phyloP scores from a whole-genome alignment of 805 yeast species.

The Candida insectorum region DNA sequence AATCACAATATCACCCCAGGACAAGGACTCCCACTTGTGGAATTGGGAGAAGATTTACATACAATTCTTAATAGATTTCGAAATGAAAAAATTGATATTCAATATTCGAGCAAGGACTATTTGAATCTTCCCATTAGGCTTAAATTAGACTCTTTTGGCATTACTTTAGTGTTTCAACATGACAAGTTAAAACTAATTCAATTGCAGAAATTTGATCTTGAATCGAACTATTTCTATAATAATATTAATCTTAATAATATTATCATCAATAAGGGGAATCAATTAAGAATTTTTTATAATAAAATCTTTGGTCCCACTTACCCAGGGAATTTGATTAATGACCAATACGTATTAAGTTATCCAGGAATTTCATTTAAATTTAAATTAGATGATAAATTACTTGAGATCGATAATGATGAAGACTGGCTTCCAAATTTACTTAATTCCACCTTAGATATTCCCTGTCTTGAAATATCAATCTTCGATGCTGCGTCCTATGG shows the following conservation, averaged over 20 bases:
- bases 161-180: conserved; percentile 26
- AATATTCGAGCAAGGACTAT: conserved; percentile 26
- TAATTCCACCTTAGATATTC: conserved; percentile 25
- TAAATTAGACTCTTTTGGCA: conserved; percentile 12
- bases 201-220: conserved; percentile 7
- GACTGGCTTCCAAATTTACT: conserved; percentile 8
- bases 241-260: conserved; percentile 29
- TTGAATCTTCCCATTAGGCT: conserved; percentile 26
- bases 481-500: conserved; percentile 38
- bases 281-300: conserved; percentile 47
- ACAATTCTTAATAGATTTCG: conserved; percentile 23
- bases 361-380: conserved; percentile 57
- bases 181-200: conserved; percentile 28
- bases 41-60: conserved; percentile 28
- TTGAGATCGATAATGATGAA: not conserved
- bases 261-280: conserved; percentile 8
- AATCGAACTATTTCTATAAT: conserved; percentile 21
- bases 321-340: conserved; percentile 40
- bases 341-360: conserved; percentile 46
- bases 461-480: conserved; percentile 37
- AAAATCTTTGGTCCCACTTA: conserved; percentile 61
- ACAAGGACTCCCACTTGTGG: conserved; percentile 28
- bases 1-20: conserved; percentile 24
- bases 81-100: conserved; percentile 20
- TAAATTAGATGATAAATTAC: conserved; percentile 11